Percentiles rank a stretch among this genome's conserved stretches.
phyloP scores from a whole-genome alignment of 345 rosid genomes.

The Eucalyptus guilfoylei region DNA sequence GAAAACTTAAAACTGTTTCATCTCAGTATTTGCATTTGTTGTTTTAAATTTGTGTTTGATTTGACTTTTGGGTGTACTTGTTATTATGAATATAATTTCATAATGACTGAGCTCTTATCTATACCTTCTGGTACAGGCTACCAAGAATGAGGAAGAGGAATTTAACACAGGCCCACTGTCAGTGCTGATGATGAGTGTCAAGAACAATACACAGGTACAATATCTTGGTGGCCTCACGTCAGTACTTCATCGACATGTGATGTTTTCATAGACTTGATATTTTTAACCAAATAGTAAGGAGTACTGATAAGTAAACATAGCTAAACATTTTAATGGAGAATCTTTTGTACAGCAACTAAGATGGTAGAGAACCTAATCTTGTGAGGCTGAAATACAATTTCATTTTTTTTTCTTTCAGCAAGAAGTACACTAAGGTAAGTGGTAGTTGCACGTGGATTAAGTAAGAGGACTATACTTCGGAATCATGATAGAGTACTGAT shows the following conservation, averaged over 20 bases:
- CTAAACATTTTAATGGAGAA: not conserved
- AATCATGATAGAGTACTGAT: not conserved
- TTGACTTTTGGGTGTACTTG: not conserved
- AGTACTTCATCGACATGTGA: not conserved
- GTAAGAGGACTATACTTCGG: not conserved
- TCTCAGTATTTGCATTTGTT: not conserved
- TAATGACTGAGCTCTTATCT: not conserved
- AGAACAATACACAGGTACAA: constrained; percentile 87
- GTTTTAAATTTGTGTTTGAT: not conserved
- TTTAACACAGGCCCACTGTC: constrained; percentile 96
- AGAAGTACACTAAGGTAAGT: not conserved
- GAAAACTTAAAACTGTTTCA: not conserved
- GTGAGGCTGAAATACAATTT: not conserved
- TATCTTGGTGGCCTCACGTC: not conserved
- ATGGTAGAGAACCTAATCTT: not conserved
- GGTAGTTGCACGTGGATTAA: not conserved
- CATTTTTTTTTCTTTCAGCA: not conserved
- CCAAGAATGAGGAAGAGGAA: constrained; percentile 88
- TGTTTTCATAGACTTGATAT: not conserved
- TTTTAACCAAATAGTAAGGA: not conserved
- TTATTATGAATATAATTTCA: not conserved
- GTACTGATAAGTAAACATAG: not conserved
- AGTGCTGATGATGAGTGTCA: constrained; percentile 95
- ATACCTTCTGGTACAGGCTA: constrained; percentile 3
- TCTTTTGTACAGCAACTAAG: not conserved